Base-by-base conservation (phyloP, 345 rosid species). In the Populus alba region DNA sequence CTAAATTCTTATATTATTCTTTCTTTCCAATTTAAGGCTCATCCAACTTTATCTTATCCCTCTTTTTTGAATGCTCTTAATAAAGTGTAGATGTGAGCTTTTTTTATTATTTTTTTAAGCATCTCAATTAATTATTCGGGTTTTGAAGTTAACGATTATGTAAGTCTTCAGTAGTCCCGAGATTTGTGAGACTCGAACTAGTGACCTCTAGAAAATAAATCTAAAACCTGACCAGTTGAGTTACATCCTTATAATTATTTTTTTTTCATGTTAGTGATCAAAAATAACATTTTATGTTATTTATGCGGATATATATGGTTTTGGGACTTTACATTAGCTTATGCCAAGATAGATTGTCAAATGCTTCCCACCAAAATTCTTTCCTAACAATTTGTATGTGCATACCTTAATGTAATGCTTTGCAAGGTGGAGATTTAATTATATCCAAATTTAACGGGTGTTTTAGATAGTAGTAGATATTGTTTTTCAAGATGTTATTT, bases 11-110 rank as follows among this genome's bases (percentile, higher is more conserved):
- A 47, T 33, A 10, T 17, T 38, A 37, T 61, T 12, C 62, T 43
- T 80, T 10, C 8, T 66, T 81, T 66, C 55, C 17, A 17, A 76
- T 75, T 57, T 41, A 12, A 62, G 70, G 45, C 25, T 47, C 13
- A 6, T 2, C 55, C 12, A 6, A 8, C 70, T 47, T 31, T 75
- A 63, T 66, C 51, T 45, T 22, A 22, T 76, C 69, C 53, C 15
- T 7, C 29, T 20, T 62, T 66, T 31, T 31, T 66, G n/a, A 41
- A 35, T 1, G 1, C 17, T 23, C 25, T 18, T 7, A 22, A 33
- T 8, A 15, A 22, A 2, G 3, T 59, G 33, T 37, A 1, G 20
- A 15, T 12, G 61, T 78, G 71, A 49, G 18, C 66, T 63, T 47
- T 37, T 63, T 49, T 4, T 13, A 17, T 33, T 29, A 27, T 1